Conservation (phyloP, 2,329 filamentous ascomycete genomes). For the Botrytis cinerea region DNA sequence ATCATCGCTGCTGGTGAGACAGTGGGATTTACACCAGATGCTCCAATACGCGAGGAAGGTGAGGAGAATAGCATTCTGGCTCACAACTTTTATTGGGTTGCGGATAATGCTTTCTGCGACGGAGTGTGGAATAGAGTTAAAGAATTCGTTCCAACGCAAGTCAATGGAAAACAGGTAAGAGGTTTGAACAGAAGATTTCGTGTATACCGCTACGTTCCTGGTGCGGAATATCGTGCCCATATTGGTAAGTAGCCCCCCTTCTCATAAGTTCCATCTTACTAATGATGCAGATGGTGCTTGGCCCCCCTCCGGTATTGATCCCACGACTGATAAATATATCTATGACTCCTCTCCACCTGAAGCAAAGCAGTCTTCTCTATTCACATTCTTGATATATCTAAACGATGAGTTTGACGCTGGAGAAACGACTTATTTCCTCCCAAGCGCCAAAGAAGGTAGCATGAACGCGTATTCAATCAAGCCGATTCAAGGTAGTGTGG, state of each 20-base stretch:
- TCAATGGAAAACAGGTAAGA: constrained; percentile 58
- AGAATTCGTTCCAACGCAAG: constrained; percentile 55
- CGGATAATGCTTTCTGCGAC: constrained; percentile 63
- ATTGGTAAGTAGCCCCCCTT: constrained; percentile 49
- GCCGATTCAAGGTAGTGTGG: constrained; percentile 68
- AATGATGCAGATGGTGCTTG: constrained; percentile 60
- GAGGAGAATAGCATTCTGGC: constrained; percentile 63
- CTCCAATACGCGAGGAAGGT: constrained; percentile 65
- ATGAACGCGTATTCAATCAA: constrained; percentile 70
- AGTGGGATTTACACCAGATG: constrained; percentile 67
- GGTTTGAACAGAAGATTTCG: constrained; percentile 70
- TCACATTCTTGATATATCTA: constrained; percentile 69
- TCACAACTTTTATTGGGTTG: constrained; percentile 75
- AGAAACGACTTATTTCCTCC: constrained; percentile 71
- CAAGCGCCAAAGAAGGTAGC: constrained; percentile 61
- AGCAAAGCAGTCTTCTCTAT: constrained; percentile 65
- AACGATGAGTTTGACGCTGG: constrained; percentile 73
- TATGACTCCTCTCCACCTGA: constrained; percentile 64
- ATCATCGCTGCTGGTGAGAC: constrained; percentile 68
- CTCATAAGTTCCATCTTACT: neutral
- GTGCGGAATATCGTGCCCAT: constrained; percentile 70
- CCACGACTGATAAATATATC: constrained; percentile 52
- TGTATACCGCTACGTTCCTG: constrained; percentile 72
- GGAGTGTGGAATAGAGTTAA: constrained; percentile 63
- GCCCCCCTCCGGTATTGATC: constrained; percentile 66